phyloP scores from a whole-genome alignment of 2,329 filamentous ascomycete species.

The Aspergillus amoenus region DNA sequence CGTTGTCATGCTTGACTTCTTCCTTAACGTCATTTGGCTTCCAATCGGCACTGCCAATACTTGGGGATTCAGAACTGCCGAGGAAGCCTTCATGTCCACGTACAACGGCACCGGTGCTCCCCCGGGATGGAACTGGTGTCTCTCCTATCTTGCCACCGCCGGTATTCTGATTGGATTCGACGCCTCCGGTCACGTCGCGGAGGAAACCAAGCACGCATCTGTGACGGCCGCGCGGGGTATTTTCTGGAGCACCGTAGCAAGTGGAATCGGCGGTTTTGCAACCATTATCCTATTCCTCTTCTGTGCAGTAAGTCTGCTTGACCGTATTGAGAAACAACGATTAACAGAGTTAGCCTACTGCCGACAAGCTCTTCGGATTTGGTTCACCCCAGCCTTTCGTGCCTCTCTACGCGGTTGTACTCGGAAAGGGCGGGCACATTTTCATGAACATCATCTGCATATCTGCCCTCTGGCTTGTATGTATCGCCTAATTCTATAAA shows the following conservation, averaged over 20 bases:
- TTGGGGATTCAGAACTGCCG: constrained; percentile 58
- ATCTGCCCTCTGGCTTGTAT: constrained; percentile 51
- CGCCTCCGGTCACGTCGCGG: constrained; percentile 60
- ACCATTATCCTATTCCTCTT: constrained; percentile 61
- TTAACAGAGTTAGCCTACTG: constrained; percentile 40
- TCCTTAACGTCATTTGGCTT: constrained; percentile 61
- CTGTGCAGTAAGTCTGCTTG: constrained; percentile 47
- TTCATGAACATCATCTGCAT: constrained; percentile 62
- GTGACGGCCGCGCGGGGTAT: constrained; percentile 57
- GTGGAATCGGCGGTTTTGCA: constrained; percentile 55
- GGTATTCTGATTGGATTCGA: constrained; percentile 63
- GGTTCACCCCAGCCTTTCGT: constrained; percentile 60
- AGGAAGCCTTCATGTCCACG: constrained; percentile 61
- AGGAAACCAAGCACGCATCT: constrained; percentile 58
- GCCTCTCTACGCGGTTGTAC: constrained; percentile 56
- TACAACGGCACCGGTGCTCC: constrained; percentile 59
- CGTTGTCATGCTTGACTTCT: constrained; percentile 58
- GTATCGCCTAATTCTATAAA: constrained; percentile 10
- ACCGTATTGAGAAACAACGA: neutral
- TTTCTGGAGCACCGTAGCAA: constrained; percentile 60
- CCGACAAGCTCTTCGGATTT: constrained; percentile 54
- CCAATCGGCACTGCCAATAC: constrained; percentile 57
- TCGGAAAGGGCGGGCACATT: constrained; percentile 58
- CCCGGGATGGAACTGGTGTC: constrained; percentile 62
- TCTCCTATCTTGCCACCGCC: constrained; percentile 61